Percentiles rank a stretch among this genome's conserved stretches.
phyloP scores from a whole-genome alignment of 2,329 filamentous ascomycete genomes.

The Fulvia fulva region DNA sequence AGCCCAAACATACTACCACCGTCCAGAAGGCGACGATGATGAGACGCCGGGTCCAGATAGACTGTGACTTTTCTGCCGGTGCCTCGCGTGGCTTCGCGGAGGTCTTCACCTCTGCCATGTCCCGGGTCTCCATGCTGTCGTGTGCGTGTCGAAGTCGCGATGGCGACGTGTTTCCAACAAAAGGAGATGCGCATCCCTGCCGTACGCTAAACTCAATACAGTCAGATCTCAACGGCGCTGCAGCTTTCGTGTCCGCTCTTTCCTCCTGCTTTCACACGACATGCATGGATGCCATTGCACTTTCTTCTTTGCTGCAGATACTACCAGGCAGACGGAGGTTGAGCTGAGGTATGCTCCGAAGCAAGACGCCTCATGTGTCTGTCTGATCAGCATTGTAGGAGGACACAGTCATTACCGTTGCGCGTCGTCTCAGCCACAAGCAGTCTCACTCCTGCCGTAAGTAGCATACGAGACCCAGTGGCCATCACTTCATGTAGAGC shows the following conservation, averaged over 20 bases:
- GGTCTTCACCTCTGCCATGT: background rate
- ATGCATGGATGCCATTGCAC: background rate
- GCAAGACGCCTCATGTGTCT: background rate
- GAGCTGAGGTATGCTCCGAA: background rate
- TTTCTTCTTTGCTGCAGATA: background rate
- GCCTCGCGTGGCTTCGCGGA: background rate
- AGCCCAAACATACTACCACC: constrained; percentile 73
- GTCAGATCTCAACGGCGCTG: background rate
- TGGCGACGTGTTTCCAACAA: background rate
- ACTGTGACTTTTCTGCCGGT: constrained; percentile 70
- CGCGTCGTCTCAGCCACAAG: background rate
- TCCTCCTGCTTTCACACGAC: constrained; percentile 1
- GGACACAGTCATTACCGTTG: background rate
- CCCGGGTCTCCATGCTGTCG: constrained; percentile 6
- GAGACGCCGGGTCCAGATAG: constrained; percentile 63
- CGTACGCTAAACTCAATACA: background rate
- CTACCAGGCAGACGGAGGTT: background rate
- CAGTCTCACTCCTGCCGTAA: background rate
- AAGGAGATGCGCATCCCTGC: background rate
- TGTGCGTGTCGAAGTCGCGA: constrained; percentile 3
- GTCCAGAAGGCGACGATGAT: constrained; percentile 90
- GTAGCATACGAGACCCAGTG: background rate
- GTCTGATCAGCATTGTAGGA: background rate
- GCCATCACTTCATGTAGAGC: background rate
- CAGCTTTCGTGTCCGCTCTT: background rate